phyloP scores from a whole-genome alignment of 768 basidiomycete species.

The Boletales sp. region DNA sequence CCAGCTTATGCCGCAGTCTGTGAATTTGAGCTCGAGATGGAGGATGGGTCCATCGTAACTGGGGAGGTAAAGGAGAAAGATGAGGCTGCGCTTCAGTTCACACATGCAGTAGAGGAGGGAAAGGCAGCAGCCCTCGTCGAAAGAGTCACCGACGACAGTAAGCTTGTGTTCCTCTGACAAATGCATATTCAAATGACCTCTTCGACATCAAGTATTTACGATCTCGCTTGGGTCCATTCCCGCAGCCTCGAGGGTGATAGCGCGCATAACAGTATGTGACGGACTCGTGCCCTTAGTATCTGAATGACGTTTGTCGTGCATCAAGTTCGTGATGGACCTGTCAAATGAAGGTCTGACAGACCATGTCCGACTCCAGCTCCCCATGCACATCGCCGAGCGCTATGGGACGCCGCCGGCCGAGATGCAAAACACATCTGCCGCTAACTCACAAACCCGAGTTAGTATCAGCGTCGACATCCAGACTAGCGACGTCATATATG shows the following conservation, averaged over 20 bases:
- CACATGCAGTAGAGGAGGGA: constrained; percentile 39
- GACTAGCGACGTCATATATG: constrained; percentile 42
- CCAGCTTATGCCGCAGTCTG: constrained; percentile 54
- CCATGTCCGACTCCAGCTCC: constrained; percentile 52
- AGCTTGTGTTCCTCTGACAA: constrained; percentile 11
- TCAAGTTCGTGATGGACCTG: constrained; percentile 51
- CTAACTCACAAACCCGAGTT: constrained; percentile 33
- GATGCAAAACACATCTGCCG: constrained; percentile 30
- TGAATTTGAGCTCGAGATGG: constrained; percentile 46
- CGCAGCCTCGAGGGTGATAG: constrained; percentile 36
- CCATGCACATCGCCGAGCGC: constrained; percentile 46
- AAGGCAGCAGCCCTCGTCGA: constrained; percentile 44
- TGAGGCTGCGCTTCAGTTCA: constrained; percentile 38
- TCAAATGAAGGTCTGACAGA: constrained; percentile 46
- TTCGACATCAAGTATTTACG: constrained; percentile 42
- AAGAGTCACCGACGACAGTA: constrained; percentile 51
- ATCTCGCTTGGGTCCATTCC: constrained; percentile 57
- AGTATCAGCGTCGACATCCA: constrained; percentile 45
- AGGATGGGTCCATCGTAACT: constrained; percentile 39
- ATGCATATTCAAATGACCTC: neutral
- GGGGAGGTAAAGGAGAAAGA: constrained; percentile 50
- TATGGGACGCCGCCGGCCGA: constrained; percentile 47
- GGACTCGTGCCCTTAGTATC: neutral
- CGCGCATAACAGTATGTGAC: constrained; percentile 40
- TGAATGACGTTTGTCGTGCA: neutral